Evolutionary conservation across 2,329 filamentous ascomycete genomes (phyloP), one percentile per base, ranked within the genome.

Genomic region (Pseudofabraea citricarpa): DNA sequence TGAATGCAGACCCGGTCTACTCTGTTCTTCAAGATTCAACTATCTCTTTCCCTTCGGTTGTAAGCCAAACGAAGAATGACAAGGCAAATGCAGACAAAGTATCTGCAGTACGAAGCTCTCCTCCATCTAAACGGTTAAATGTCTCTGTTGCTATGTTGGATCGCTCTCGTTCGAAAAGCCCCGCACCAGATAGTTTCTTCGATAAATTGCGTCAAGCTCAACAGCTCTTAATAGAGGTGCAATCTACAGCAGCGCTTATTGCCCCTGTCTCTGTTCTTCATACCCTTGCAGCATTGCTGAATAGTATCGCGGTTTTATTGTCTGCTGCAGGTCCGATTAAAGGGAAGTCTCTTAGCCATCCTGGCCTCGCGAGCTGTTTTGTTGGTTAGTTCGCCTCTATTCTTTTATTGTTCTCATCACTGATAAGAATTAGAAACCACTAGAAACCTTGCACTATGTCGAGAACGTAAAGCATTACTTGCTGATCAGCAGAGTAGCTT

Each of bases 1-100:
- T 95, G 70, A 76, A 82, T 10, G 75, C 77, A 4, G 87, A 95
- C 63, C 83, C 90, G 3, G 85, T 93, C 3, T 94, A 91, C 62
- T 94, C 88, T 15, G 86, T 91, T 8, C 76, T 97, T 13, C 87
- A 91, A 36, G 93, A 98, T 56, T 96, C 93, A 1, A 95, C 90
- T 0, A 82, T 96, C 20, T 94, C 90, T 0, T 85, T 91, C 47
- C 89, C 90, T 1, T 82, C 87, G 0, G 71, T 91, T 3, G 35
- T 51, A 7, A 52, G 52, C 9, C 26, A 40, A 8, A 29, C 46
- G 2, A 62, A 55, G 31, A 10, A 23, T 2, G 56, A 43, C n/a
- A 45, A 54, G 22, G 51, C 44, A 23, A 29, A 44, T 21, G 44
- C 41, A 32, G 56, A 60, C 15, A 53, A 49, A 31, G 36, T 54